phyloP scores from a whole-genome alignment of 495 filamentous ascomycete genomes.

The Evernia prunastri region DNA sequence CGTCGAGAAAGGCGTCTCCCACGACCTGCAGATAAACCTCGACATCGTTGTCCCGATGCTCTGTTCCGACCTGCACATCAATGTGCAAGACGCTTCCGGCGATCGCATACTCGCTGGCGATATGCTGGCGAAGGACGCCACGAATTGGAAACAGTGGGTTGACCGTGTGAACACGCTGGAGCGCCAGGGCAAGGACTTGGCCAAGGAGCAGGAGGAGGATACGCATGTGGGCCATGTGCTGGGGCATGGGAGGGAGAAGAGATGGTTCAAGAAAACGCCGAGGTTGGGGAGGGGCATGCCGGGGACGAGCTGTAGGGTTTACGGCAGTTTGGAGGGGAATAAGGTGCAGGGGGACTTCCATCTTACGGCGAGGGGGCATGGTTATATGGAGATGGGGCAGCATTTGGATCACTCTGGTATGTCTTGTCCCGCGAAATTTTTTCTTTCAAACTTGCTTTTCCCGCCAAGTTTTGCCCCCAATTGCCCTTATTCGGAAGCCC shows the following conservation, averaged over 20 bases:
- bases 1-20: constrained; percentile 88
- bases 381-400: constrained; percentile 69
- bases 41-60: constrained; percentile 90
- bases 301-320: constrained; percentile 73
- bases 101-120: constrained; percentile 83
- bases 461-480: neutral
- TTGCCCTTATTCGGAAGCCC: neutral
- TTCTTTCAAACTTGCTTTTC: constrained; percentile 1
- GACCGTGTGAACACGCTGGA: constrained; percentile 66
- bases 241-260: constrained; percentile 36
- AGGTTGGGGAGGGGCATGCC: constrained; percentile 48
- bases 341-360: constrained; percentile 98
- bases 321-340: constrained; percentile 81
- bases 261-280: constrained; percentile 66
- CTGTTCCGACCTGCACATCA: constrained; percentile 83
- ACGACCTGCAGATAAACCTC: constrained; percentile 86
- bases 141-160: constrained; percentile 76
- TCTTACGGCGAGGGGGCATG: constrained; percentile 91
- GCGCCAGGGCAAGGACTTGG: constrained; percentile 36
- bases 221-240: constrained; percentile 48
- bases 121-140: constrained; percentile 65
- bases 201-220: constrained; percentile 51
- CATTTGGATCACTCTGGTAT: constrained; percentile 82
- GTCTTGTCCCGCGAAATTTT: constrained; percentile 27
- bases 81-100: constrained; percentile 92